phyloP scores from a whole-genome alignment of 257 asterid genomes.

The Primulina eburnea region DNA sequence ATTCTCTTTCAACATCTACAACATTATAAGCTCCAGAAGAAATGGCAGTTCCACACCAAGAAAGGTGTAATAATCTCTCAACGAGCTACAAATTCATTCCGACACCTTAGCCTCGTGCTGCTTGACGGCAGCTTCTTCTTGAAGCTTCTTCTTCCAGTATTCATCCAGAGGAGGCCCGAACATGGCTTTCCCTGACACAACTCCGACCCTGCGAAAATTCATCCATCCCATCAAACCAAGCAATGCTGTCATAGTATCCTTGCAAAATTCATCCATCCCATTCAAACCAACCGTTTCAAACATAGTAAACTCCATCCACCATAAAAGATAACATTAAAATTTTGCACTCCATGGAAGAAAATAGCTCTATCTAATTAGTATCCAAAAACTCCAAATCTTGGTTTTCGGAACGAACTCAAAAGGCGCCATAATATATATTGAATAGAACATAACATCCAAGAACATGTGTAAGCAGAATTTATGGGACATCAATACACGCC shows the following conservation, averaged over 20 bases:
- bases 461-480: background rate
- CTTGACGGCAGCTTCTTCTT: slow-evolving; percentile 65
- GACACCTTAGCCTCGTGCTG: slow-evolving; percentile 39
- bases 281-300: background rate
- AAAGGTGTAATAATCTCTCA: slow-evolving; percentile 1
- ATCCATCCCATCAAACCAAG: background rate
- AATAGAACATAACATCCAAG: no score
- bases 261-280: no score
- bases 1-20: background rate
- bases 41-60: no score
- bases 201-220: slow-evolving; percentile 62
- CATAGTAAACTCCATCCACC: background rate
- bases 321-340: no score
- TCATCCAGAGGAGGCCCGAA: slow-evolving; percentile 92
- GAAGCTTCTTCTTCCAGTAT: slow-evolving; percentile 80
- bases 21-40: no score
- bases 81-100: slow-evolving; percentile 21
- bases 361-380: no score
- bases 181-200: slow-evolving; percentile 85
- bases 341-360: no score
- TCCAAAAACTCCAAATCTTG: background rate
- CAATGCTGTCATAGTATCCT: background rate
- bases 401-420: background rate
- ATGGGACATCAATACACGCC: background rate
- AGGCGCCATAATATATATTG: no score